Evolutionary conservation across 345 rosid species (phyloP), one percentile per base, ranked within the genome.

Genomic region (Salix arbutifolia): DNA sequence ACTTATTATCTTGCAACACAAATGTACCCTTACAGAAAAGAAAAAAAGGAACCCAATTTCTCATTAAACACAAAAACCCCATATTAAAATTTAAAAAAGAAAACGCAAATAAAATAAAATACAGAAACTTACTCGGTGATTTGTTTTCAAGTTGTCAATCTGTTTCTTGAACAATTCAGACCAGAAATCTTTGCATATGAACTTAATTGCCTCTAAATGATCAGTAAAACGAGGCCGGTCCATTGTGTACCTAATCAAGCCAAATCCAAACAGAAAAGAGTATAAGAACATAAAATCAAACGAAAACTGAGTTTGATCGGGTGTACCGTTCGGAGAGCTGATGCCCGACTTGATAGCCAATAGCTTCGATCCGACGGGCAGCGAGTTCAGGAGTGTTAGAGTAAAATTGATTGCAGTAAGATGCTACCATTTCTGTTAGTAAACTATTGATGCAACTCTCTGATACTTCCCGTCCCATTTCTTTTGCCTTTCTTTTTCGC

Each of bases 171-270:
- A 96, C 70, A 96, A 75, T 85, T 93, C 98, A 4, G 96, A 91
- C 99, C 99, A 96, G 84, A 96, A 96, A 77, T 96, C 99, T 83
- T 96, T 96, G 90, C 98, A 96, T 74, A 96, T 96, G 87, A 93
- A 93, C 89, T 96, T 96, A 82, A 93, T 96, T 44, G 99, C 99
- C 80, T 95, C 99, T 10, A 95, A 82, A 88, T 95, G 96, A 79
- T 95, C 98, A 68, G 78, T 84, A 84, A 95, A 95, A 56, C 98
- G 86, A 25, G 98, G 98, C 68, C 97, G 90, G 79, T 95, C 99
- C 96, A 95, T 89, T 1, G 99, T 91, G 79, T 95, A 95, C 80
- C 97, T 95, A 78, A 62, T 11, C 67, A 80, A 31, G n/a, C 64
- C 18, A 62, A 70, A 48, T 56, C 23, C 26, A 10, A 58, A 1